Evolutionary conservation across 345 rosid species (phyloP), one percentile per base, ranked within the genome.

Genomic region (Dipteronia sinensis): DNA sequence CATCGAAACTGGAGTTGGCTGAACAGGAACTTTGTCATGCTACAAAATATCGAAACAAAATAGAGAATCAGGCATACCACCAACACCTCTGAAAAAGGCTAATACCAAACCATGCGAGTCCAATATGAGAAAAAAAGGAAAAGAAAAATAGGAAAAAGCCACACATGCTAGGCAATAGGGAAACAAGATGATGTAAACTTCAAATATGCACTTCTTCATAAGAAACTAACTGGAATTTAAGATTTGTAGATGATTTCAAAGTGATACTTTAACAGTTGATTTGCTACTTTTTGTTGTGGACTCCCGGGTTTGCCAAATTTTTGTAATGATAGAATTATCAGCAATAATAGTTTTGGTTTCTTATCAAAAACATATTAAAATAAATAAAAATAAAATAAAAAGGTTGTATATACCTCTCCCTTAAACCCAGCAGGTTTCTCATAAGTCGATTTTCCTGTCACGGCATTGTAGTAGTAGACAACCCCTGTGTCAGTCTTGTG

Each of bases 391-490:
- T 40, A 58, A 61, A 69, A 27, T 77, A 51, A 59, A 73, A 49
- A n/a, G 25, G 2, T 70, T 64, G 66, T 76, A 71, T 80, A 70
- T 85, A 96, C 98, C 99, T 94, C 97, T 65, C 81, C 84, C 76
- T 74, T 89, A 84, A 92, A 92, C 76, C 93, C 92, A 71, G 87
- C 81, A 77, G 99, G 98, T 82, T 89, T 94, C 80, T 90, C 92
- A 75, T 96, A 96, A 78, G 99, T 92, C 0, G 99, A 96, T 66
- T 87, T 89, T 74, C 98, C 92, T 15, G 98, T 94, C 72, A 89
- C 85, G 72, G 98, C 88, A 85, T 96, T 96, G 77, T 94, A 96
- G 79, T 96, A 96, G 85, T 96, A 96, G 72, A 89, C 85, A 80
- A 85, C 47, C 82, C 95, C 99, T 0, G 90, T 71, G 22, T 90